A percentile compares a stretch with the other conserved stretches of the same genome.
Conservation (phyloP, 345 rosid genomes). For the Corchorus capsularis region DNA sequence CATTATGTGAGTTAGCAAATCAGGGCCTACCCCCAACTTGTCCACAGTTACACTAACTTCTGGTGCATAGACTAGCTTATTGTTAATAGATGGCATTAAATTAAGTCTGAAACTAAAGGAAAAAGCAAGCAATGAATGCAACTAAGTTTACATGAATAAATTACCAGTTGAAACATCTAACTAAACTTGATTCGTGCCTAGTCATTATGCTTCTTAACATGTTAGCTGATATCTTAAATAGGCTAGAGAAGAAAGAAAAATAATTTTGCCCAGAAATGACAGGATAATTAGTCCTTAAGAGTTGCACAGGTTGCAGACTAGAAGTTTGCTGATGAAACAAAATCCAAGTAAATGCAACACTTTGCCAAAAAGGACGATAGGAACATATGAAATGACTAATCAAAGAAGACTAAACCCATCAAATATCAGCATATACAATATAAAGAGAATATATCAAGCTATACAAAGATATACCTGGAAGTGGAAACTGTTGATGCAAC, state of each 20-base stretch:
- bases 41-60: neutral
- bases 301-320: neutral
- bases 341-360: neutral
- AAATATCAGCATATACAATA: neutral
- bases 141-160: neutral
- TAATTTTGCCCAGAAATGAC: no score
- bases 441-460: neutral
- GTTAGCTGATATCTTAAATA: neutral
- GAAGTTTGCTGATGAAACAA: neutral
- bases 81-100: neutral
- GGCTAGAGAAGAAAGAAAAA: neutral
- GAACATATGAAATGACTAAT: neutral
- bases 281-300: no score
- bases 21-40: neutral
- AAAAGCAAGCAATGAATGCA: conserved; percentile 6
- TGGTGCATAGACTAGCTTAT: neutral
- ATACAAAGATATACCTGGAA: conserved; percentile 62
- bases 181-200: neutral
- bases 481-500: conserved; percentile 81
- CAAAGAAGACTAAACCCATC: neutral
- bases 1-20: neutral
- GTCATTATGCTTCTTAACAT: conserved; percentile 5
- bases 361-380: neutral
- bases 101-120: neutral
- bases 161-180: neutral